Evolutionary conservation across 495 filamentous ascomycete genomes (phyloP), one percentile per base, ranked within the genome.

Genomic region (Copromyces sp.): DNA sequence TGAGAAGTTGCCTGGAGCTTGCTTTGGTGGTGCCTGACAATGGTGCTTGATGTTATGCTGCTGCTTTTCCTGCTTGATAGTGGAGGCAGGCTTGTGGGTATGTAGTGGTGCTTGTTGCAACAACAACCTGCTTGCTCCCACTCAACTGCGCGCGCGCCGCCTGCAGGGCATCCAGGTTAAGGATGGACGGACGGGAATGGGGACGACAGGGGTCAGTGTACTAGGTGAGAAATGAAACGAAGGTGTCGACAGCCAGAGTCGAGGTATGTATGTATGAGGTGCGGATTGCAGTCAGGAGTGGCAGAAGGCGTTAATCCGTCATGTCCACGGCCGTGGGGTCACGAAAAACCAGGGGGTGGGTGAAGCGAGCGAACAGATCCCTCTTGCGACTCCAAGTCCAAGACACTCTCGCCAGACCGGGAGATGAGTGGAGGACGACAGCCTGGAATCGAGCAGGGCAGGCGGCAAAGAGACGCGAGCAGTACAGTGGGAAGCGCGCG

Each of bases 381-480:
- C 47, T 59, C 20, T 29, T 29, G 47, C 47, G 47, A 59, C 47
- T 59, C 53, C 73, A 74, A 75, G 77, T 72, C 79, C 76, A 80
- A 75, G 73, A 79, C 69, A 65, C 53, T 65, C 29, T 76, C 70
- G 71, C 69, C 73, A 39, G 73, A 71, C 73, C 61, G 69, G 70
- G 75, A 77, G 69, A 77, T 73, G 77, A 81, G 77, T 81, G 79
- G 79, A 78, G 73, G 78, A 77, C 73, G 77, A 68, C 72, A 24
- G 69, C 72, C 71, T 73, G 77, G 70, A 75, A 68, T 59, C 37
- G 71, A 71, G 68, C 65, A 44, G 72, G 69, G 70, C 73, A 70
- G 78, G 79, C 78, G 79, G 80, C 76, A 81, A 81, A 80, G 77
- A 80, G 74, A 79, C 79, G 78, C 80, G 77, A 80, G 77, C 78